Percentiles rank a stretch among this genome's conserved stretches.
These are phyloP conservation scores for Arachnopeziza araneosa DNA, from an alignment of 2,329 filamentous ascomycete species.

Conservation along the genomic window DNA sequence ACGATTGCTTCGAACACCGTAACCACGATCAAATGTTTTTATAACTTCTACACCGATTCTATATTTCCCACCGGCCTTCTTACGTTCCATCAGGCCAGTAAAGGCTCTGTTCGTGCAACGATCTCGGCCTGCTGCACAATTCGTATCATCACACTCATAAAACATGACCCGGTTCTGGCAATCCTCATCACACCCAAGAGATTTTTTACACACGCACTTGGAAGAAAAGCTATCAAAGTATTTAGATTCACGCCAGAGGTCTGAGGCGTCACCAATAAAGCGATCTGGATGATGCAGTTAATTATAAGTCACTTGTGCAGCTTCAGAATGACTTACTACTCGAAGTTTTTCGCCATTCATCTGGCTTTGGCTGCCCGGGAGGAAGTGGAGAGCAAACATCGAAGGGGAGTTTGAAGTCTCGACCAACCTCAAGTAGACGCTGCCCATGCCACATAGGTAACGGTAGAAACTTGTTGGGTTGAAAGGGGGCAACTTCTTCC, in stretches of 20 bases:
- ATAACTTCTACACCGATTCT: constrained; percentile 92
- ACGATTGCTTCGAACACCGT: constrained; percentile 86
- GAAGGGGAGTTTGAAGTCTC: constrained; percentile 84
- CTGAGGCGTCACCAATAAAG: constrained; percentile 77
- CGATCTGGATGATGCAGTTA: constrained; percentile 54
- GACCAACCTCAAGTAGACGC: constrained; percentile 62
- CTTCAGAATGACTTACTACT: constrained; percentile 59
- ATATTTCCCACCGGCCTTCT: constrained; percentile 75
- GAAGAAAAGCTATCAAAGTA: constrained; percentile 69
- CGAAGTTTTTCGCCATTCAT: constrained; percentile 87
- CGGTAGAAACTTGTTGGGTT: constrained; percentile 57
- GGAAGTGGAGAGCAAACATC: constrained; percentile 85
- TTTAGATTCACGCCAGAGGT: constrained; percentile 75
- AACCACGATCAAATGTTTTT: constrained; percentile 82
- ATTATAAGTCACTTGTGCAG: neutral
- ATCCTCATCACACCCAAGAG: constrained; percentile 78
- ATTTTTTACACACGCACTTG: constrained; percentile 70
- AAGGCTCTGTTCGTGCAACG: constrained; percentile 85
- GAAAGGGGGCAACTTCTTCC: constrained; percentile 42
- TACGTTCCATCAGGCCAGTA: constrained; percentile 68
- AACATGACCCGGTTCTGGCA: constrained; percentile 97
- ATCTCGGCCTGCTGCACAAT: constrained; percentile 73
- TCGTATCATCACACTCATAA: constrained; percentile 89
- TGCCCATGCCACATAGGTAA: constrained; percentile 74
- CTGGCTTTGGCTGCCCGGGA: constrained; percentile 80